A percentile compares a stretch with the other conserved stretches of the same genome.
Conservation (phyloP, 305 asterid genomes). For the Ilex paraguariensis region DNA sequence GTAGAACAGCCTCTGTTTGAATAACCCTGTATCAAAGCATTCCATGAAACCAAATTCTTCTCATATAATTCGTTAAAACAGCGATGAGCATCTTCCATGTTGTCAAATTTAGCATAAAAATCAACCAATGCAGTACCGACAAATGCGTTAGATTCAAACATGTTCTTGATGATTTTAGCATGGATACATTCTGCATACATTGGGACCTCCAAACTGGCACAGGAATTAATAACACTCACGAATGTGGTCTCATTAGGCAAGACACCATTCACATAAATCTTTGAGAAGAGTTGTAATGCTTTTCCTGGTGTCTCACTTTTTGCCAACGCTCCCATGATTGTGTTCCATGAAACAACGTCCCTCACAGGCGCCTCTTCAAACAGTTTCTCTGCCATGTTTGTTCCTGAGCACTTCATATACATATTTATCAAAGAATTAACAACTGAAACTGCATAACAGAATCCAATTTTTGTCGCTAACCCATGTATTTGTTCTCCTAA, state of each 20-base stretch:
- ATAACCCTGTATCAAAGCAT: slow-evolving; percentile 50
- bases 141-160: slow-evolving; percentile 28
- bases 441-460: slow-evolving; percentile 27
- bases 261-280: slow-evolving; percentile 26
- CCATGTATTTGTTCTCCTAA: slow-evolving; percentile 49
- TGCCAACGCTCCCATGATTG: slow-evolving; percentile 33
- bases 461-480: slow-evolving; percentile 38
- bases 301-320: slow-evolving; percentile 26
- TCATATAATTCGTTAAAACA: slow-evolving; percentile 46
- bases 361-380: slow-evolving; percentile 31
- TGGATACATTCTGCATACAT: slow-evolving; percentile 45
- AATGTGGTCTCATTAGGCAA: slow-evolving; percentile 40
- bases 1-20: slow-evolving; percentile 32
- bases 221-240: slow-evolving; percentile 32
- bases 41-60: slow-evolving; percentile 57
- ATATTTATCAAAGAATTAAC: slow-evolving; percentile 41
- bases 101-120: slow-evolving; percentile 46
- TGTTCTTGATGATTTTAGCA: slow-evolving; percentile 36
- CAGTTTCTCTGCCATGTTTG: slow-evolving; percentile 30
- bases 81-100: slow-evolving; percentile 33
- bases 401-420: slow-evolving; percentile 31
- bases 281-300: slow-evolving; percentile 25
- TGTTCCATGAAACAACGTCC: slow-evolving; percentile 57
- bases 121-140: slow-evolving; percentile 50
- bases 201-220: slow-evolving; percentile 26